Evolutionary conservation across 768 basidiomycete species (phyloP).

Genomic region (Mycena rebaudengoi): DNA sequence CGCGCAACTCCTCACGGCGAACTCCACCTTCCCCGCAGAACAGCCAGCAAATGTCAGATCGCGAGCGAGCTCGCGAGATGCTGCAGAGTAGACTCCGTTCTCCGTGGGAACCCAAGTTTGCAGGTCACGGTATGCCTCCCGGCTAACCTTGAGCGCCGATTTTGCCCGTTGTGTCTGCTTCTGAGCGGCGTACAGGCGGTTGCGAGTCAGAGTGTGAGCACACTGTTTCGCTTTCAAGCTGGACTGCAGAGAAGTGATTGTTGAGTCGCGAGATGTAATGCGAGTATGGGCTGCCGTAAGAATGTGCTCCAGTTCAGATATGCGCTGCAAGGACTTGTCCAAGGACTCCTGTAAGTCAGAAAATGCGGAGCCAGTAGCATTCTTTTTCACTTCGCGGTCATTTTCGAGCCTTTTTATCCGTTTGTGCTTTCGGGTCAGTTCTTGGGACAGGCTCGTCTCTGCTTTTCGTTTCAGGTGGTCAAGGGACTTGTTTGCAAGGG

Average conservation of each 20-base stretch:
- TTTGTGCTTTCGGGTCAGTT: neutral
- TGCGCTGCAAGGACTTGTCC: neutral
- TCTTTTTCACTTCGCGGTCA: neutral
- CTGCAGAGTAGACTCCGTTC: neutral
- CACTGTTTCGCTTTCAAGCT: neutral
- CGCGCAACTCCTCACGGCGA: slow-evolving; percentile 4
- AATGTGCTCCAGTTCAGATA: neutral
- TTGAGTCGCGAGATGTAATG: neutral
- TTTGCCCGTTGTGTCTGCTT: neutral
- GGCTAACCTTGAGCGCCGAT: neutral
- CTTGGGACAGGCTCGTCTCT: neutral
- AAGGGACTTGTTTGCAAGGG: neutral
- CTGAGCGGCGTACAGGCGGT: neutral
- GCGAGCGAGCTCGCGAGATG: neutral
- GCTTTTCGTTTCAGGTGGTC: neutral
- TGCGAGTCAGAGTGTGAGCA: neutral
- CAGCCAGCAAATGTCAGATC: neutral
- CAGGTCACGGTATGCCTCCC: neutral
- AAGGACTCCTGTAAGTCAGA: neutral
- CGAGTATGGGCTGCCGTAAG: neutral
- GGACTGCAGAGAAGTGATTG: neutral
- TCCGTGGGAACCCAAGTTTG: neutral
- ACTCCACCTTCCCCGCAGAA: slow-evolving; percentile 1
- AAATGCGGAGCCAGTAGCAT: neutral
- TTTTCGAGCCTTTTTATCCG: neutral